These are phyloP conservation scores for Ottelia alismoides DNA, from an alignment of 106 monocot species.

Conservation along the genomic window DNA sequence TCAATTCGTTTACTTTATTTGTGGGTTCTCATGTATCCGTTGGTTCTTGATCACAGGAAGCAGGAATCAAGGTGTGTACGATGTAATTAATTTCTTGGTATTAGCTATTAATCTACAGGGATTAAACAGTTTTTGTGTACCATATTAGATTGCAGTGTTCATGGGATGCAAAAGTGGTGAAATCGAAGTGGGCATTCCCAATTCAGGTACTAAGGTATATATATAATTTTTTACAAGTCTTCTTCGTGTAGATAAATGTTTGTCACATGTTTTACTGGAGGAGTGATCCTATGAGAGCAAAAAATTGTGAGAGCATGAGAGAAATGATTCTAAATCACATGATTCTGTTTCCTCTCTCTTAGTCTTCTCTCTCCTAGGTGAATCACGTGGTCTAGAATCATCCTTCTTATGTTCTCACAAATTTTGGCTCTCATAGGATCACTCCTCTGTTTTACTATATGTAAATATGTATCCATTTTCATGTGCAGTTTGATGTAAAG, in stretches of 20 bases:
- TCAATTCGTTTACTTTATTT: neutral
- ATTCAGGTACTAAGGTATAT: neutral
- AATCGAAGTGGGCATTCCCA: constrained; percentile 50
- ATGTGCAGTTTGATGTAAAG: constrained; percentile 18
- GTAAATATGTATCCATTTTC: neutral
- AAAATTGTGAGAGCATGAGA: too few relatives aligned
- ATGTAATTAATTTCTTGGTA: neutral
- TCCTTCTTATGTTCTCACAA: neutral
- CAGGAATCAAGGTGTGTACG: constrained; percentile 57
- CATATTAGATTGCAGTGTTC: constrained; percentile 40
- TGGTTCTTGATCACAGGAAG: constrained; percentile 32
- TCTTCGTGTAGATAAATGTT: too few relatives aligned
- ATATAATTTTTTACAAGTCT: too few relatives aligned
- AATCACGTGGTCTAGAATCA: neutral
- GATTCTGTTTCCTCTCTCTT: neutral
- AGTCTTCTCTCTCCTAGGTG: neutral
- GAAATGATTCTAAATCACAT: neutral
- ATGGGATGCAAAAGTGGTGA: constrained; percentile 53
- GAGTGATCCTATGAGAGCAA: too few relatives aligned
- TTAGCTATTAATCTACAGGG: neutral
- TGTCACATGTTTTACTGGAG: too few relatives aligned
- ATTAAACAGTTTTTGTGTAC: neutral
- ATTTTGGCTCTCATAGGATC: too few relatives aligned
- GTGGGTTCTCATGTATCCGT: neutral
- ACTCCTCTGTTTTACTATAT: neutral